phyloP scores from a whole-genome alignment of 2,329 filamentous ascomycete genomes.

The Incumbomyces lentus region DNA sequence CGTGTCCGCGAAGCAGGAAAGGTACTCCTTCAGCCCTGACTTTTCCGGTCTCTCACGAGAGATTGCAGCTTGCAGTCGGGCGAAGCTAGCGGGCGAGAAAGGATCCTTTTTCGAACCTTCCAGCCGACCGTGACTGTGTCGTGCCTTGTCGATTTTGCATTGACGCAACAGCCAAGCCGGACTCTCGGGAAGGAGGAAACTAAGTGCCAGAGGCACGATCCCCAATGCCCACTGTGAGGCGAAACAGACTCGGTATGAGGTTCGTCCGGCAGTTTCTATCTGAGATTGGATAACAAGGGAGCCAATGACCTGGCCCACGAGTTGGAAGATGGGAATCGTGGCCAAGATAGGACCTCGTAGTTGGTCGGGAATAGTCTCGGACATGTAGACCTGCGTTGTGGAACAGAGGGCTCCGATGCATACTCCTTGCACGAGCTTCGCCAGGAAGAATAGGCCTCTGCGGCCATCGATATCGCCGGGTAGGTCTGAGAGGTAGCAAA shows the following conservation, averaged over 20 bases:
- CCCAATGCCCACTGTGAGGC: constrained; percentile 38
- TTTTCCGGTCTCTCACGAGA: constrained; percentile 42
- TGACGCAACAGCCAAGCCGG: constrained; percentile 41
- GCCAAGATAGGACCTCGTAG: constrained; percentile 40
- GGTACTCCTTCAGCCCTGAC: constrained; percentile 31
- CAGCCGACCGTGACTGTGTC: constrained; percentile 41
- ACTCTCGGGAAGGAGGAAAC: constrained; percentile 41
- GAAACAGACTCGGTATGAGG: constrained; percentile 25
- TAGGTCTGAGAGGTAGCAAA: constrained; percentile 26
- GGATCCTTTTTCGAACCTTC: constrained; percentile 33
- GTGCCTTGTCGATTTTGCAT: constrained; percentile 29
- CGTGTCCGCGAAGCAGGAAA: constrained; percentile 23
- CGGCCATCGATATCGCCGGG: constrained; percentile 23
- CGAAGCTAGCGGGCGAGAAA: constrained; percentile 20
- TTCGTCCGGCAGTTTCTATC: neutral
- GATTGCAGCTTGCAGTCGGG: constrained; percentile 32
- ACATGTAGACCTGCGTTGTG: constrained; percentile 39
- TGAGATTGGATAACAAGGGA: constrained; percentile 30
- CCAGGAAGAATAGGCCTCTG: constrained; percentile 34
- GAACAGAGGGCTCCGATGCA: constrained; percentile 37
- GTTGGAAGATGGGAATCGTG: constrained; percentile 40
- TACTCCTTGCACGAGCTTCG: constrained; percentile 38
- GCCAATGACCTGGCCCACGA: constrained; percentile 41
- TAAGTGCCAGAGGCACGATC: constrained; percentile 32
- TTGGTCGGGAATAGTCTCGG: constrained; percentile 38